Conservation (phyloP, 2,329 filamentous ascomycete genomes). For the Ophiocordyceps sinensis region DNA sequence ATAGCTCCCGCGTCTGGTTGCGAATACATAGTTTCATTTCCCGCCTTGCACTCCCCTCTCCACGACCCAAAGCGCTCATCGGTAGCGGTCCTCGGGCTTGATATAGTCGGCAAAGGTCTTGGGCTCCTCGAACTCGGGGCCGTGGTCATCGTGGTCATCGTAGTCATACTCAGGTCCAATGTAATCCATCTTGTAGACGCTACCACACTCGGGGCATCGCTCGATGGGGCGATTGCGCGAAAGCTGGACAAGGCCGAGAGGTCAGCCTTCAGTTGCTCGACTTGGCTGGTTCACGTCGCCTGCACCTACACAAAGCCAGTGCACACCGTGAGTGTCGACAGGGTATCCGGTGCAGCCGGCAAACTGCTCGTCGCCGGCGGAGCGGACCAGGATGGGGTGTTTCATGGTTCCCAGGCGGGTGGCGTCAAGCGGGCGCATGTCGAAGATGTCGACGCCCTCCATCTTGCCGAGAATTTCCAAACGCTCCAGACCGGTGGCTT, state of each 20-base stretch:
- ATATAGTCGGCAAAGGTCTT: slow-evolving; percentile 97
- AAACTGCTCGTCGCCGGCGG: slow-evolving; percentile 92
- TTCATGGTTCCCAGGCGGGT: slow-evolving; percentile 83
- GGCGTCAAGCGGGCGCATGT: slow-evolving; percentile 91
- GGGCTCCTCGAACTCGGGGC: slow-evolving; percentile 61
- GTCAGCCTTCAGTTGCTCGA: not conserved
- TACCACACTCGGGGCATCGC: slow-evolving; percentile 94
- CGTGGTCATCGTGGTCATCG: slow-evolving; percentile 44
- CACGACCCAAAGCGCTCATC: slow-evolving; percentile 13
- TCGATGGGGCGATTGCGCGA: slow-evolving; percentile 81
- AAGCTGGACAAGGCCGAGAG: slow-evolving; percentile 36
- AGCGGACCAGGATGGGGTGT: slow-evolving; percentile 80
- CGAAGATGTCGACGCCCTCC: slow-evolving; percentile 95
- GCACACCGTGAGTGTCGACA: slow-evolving; percentile 77
- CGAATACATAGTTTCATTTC: slow-evolving; percentile 7
- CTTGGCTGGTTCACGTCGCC: not conserved
- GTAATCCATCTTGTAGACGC: slow-evolving; percentile 97
- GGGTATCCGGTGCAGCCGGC: slow-evolving; percentile 90
- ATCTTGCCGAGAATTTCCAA: slow-evolving; percentile 98
- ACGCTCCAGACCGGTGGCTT: slow-evolving; percentile 94
- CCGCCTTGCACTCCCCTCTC: too few relatives aligned
- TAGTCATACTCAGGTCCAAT: slow-evolving; percentile 67
- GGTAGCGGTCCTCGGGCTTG: slow-evolving; percentile 85
- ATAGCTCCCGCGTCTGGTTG: slow-evolving; percentile 3
- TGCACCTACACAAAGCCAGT: slow-evolving; percentile 72